These are phyloP conservation scores for Cystofilobasidium bisporidii DNA, from an alignment of 768 basidiomycete genomes.

Conservation along the genomic window DNA sequence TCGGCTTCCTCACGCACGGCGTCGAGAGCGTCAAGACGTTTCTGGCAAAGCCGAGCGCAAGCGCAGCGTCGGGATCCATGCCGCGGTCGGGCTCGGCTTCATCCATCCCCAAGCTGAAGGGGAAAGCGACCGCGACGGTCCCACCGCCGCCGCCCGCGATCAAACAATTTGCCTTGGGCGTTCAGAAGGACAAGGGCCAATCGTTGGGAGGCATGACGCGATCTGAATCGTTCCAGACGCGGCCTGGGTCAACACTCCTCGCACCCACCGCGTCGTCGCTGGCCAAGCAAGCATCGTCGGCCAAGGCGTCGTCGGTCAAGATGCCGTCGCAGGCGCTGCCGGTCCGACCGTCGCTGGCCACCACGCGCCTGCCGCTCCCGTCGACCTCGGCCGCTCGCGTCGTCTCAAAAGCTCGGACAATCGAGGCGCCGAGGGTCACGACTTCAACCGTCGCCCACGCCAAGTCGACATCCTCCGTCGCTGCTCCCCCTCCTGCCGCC, in stretches of 20 bases:
- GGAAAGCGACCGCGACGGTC: neutral
- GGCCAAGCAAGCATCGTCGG: neutral
- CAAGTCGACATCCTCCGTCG: no score
- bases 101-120: neutral
- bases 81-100: neutral
- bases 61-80: neutral
- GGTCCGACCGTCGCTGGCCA: neutral
- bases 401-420: neutral
- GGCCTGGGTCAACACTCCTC: neutral
- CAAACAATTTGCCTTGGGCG: neutral
- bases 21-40: neutral
- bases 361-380: no score
- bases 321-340: neutral
- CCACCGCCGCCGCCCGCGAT: neutral
- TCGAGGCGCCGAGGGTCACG: neutral
- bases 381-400: neutral
- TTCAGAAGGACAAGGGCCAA: neutral
- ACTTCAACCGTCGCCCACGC: neutral
- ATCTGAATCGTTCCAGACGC: neutral
- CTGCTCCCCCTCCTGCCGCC: neutral
- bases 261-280: neutral
- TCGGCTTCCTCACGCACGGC: slow-evolving; percentile 1
- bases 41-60: no score
- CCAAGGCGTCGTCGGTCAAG: neutral
- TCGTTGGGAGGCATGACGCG: no score